Base-by-base conservation (phyloP, 192 early-diverging fungal genomes). In the Backusella australiensis region DNA sequence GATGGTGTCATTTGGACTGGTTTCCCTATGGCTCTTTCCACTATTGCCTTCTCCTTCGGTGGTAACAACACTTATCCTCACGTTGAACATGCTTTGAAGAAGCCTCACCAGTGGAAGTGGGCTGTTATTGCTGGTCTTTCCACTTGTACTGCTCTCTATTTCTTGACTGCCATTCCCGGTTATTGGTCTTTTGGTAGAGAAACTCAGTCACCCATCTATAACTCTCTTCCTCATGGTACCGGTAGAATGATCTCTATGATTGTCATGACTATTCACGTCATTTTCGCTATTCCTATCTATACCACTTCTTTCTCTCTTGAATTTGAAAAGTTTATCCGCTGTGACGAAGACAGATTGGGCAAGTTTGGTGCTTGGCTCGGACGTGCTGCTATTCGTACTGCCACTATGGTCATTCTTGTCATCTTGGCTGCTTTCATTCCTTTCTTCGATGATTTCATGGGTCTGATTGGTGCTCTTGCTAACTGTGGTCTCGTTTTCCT, bases 21-120 rank as follows among this genome's bases (percentile, higher is more conserved):
- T 76, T 87, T 96, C 69, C 93, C 94, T 41, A 87, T 89, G 3
- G 91, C 94, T 7, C 73, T 96, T 5, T 92, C 93, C 3, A 93
- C 93, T 0, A 92, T 96, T 82, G 89, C 90, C 19, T 95, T 96
- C 82, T 94, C 93, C 72, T 96, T 91, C 75, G 87, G 91, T 23
- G 94, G 94, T 71, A 93, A 93, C 75, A 93, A 91, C 34, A 91
- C 92, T 11, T 95, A 95, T 78, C 92, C 94, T 36, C 94, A 96
- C 73, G 91, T 95, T 53, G 93, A 96, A 77, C 88, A 89, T 44
- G 89, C 91, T 59, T 91, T 96, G 93, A 82, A 84, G 42, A 87
- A 90, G 44, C 93, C 93, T 34, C 41, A 81, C 19, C 82, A 91
- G 75, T 96, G 93, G 84, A 89, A 90, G 26, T 86, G 85, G 75